Evolutionary conservation across 164 flowering plant genomes (phyloP), one percentile per base, ranked within the genome.

Genomic region (Litsea cubeba): DNA sequence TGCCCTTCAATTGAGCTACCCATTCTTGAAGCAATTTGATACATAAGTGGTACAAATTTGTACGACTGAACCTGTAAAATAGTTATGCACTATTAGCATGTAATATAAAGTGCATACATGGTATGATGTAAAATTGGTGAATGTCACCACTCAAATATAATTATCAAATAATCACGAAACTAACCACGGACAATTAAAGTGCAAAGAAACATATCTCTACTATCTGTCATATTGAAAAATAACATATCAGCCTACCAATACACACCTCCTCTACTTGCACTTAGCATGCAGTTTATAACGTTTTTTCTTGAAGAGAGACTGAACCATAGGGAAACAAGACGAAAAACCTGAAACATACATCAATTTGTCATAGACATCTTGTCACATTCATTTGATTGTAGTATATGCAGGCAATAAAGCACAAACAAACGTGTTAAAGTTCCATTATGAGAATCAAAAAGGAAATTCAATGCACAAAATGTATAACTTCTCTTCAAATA

Each of bases 21-120:
- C 87, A 95, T 83, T 80, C 98, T 84, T 68, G 99, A 95, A 63
- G 99, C 99, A 85, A 95, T 95, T 88, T 95, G 99, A 82, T 95
- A 95, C 5, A 92, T 88, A 67, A 95, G 79, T 28, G 93, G 96
- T 68, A 95, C 81, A 77, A 95, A 95, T 80, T 95, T 95, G 85
- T 90, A 90, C 58, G 99, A 92, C 67, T 90, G 97, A 76, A 93
- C 97, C 99, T 95, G 85, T 66, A 77, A 73, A 32, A 49, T 67
- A 26, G 49, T 54, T 68, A 18, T 3, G 5, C 23, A 35, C 2
- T 68, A 25, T n/a, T 23, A 68, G 11, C 22, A 32, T 17, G 11
- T 66, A 28, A 28, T 66, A 18, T 17, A 32, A 66, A 30, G 15
- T 3, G 50, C 20, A 18, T 8, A 24, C 25, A 60, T 10, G 24